phyloP scores from a whole-genome alignment of 805 yeast species.

The Sporopachydermia quercuum region DNA sequence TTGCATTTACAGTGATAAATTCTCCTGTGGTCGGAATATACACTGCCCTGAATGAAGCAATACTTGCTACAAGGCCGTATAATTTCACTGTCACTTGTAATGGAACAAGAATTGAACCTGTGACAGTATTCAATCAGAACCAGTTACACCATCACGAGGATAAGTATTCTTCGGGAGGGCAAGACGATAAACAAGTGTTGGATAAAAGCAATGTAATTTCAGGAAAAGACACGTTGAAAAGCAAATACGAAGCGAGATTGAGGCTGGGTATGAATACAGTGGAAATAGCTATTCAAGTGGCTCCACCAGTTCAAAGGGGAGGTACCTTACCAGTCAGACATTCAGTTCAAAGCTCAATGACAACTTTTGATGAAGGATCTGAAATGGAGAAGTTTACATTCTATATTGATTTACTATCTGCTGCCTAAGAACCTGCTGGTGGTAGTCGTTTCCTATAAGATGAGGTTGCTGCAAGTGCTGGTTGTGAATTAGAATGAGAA shows the following conservation, averaged over 20 bases:
- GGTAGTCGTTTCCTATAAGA: too few species aligned
- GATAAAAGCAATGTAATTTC: not conserved
- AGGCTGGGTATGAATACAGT: not conserved
- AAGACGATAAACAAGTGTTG: not conserved
- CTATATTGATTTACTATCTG: not conserved
- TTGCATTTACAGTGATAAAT: slow-evolving; percentile 31
- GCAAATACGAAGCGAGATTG: slow-evolving; percentile 1
- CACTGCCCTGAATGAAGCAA: slow-evolving; percentile 27
- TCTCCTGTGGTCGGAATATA: slow-evolving; percentile 31
- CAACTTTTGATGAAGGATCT: not conserved
- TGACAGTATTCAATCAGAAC: slow-evolving; percentile 5
- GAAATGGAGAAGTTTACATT: not conserved
- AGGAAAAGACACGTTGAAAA: not conserved
- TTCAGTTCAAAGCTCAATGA: not conserved
- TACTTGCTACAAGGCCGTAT: slow-evolving; percentile 19
- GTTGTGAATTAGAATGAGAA: too few species aligned
- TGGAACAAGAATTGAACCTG: slow-evolving; percentile 16
- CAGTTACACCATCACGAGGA: slow-evolving; percentile 1
- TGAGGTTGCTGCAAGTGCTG: too few species aligned
- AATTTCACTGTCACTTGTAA: slow-evolving; percentile 17
- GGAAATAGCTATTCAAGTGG: not conserved
- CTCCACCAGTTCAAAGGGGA: not conserved
- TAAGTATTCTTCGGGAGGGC: not conserved
- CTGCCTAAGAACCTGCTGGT: too few species aligned
- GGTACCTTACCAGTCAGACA: not conserved